Conservation (phyloP, 2,329 filamentous ascomycete genomes). For the Alternaria infectoria region DNA sequence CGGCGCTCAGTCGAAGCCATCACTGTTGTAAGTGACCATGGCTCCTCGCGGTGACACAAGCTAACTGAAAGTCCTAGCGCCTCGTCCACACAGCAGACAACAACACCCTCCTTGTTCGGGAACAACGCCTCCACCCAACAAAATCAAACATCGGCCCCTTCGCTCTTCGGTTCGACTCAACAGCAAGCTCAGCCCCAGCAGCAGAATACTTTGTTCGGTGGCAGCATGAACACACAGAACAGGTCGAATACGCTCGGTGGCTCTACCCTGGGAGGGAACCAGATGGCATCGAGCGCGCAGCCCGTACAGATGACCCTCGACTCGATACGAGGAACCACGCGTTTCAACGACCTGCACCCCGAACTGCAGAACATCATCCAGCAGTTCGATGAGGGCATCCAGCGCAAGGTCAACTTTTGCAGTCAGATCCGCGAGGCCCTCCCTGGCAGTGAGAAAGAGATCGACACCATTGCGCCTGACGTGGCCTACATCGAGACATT, state of each 20-base stretch:
- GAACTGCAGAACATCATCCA: slow-evolving; percentile 81
- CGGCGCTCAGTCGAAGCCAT: slow-evolving; percentile 38
- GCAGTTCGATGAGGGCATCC: slow-evolving; percentile 78
- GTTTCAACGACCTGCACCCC: slow-evolving; percentile 88
- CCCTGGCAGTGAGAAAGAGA: slow-evolving; percentile 66
- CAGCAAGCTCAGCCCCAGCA: slow-evolving; percentile 38
- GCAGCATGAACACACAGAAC: slow-evolving; percentile 40
- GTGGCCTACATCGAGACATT: slow-evolving; percentile 68
- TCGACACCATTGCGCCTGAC: slow-evolving; percentile 69
- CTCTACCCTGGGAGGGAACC: slow-evolving; percentile 29
- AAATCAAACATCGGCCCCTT: slow-evolving; percentile 38
- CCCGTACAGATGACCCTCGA: slow-evolving; percentile 50
- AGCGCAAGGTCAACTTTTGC: slow-evolving; percentile 76
- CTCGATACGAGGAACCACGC: slow-evolving; percentile 83
- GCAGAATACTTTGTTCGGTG: slow-evolving; percentile 42
- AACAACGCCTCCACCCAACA: slow-evolving; percentile 35
- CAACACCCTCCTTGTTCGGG: slow-evolving; percentile 40
- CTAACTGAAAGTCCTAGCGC: slow-evolving; percentile 44
- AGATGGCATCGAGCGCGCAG: slow-evolving; percentile 36
- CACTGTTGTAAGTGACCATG: slow-evolving; percentile 45
- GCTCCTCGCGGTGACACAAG: slow-evolving; percentile 15
- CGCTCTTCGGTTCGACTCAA: slow-evolving; percentile 39
- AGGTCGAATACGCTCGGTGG: slow-evolving; percentile 33
- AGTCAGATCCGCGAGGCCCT: slow-evolving; percentile 74
- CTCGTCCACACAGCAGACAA: slow-evolving; percentile 40